Percentiles rank a stretch among this genome's conserved stretches.
phyloP scores from a whole-genome alignment of 2,329 filamentous ascomycete genomes.

The Colletotrichum sp. region DNA sequence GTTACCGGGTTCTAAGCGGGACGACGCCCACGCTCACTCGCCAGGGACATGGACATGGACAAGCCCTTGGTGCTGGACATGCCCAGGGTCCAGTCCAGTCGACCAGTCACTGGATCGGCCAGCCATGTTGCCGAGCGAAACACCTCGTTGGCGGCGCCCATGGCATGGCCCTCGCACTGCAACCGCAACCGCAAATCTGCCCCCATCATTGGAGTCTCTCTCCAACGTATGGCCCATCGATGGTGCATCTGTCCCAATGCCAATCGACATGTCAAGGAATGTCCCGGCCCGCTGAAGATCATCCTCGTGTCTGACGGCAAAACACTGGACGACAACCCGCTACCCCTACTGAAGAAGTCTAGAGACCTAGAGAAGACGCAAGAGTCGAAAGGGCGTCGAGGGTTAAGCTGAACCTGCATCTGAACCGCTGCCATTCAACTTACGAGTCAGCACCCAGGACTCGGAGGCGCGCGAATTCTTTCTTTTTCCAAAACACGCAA shows the following conservation, averaged over 20 bases:
- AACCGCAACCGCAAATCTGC: not conserved
- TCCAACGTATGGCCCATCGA: not conserved
- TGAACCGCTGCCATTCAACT: not conserved
- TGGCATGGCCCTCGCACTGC: not conserved
- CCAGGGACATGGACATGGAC: not conserved
- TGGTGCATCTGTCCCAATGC: not conserved
- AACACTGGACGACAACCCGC: not conserved
- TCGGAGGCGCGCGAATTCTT: not conserved
- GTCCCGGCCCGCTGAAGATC: conserved; percentile 19
- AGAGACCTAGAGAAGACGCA: not conserved
- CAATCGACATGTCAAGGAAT: conserved; percentile 6
- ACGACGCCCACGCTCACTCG: not conserved
- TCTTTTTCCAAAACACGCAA: conserved; percentile 1
- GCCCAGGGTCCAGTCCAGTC: not conserved
- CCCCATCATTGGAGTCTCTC: not conserved
- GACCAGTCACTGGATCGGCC: not conserved
- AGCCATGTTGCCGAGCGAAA: not conserved
- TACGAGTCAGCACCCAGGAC: conserved; percentile 5
- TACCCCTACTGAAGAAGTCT: not conserved
- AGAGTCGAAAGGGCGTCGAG: not conserved
- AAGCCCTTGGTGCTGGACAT: not conserved
- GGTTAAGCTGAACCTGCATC: not conserved
- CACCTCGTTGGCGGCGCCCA: not conserved
- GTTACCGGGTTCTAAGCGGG: conserved; percentile 3
- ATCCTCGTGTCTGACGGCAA: conserved; percentile 1